These are phyloP conservation scores for Colletotrichum australisinense DNA, from an alignment of 2,329 filamentous ascomycete species.

Conservation along the genomic window DNA sequence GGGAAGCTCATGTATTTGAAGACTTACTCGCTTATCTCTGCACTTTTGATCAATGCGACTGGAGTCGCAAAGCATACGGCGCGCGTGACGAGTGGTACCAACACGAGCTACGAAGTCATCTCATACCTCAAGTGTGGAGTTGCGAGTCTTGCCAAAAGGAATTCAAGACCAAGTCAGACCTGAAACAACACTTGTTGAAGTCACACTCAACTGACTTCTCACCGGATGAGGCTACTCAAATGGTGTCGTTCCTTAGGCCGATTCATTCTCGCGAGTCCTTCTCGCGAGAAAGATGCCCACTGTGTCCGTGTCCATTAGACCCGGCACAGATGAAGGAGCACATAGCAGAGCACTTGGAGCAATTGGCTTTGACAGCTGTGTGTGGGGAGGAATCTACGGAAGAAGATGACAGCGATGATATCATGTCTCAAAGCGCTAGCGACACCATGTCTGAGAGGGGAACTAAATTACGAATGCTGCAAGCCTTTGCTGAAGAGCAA, in stretches of 20 bases:
- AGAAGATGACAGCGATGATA: constrained; percentile 8
- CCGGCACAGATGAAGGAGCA: constrained; percentile 7
- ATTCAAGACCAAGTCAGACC: not conserved
- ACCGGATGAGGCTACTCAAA: not conserved
- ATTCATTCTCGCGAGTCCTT: not conserved
- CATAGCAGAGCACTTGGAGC: constrained; percentile 11
- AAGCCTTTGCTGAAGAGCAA: constrained; percentile 12
- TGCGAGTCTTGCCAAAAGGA: constrained; percentile 14
- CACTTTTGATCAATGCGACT: constrained; percentile 22
- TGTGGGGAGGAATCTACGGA: not conserved
- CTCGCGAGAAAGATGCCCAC: not conserved
- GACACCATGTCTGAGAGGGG: constrained; percentile 15
- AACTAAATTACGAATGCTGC: not conserved
- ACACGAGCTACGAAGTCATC: constrained; percentile 11
- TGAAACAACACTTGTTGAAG: not conserved
- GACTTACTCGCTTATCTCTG: constrained; percentile 24
- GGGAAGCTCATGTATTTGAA: constrained; percentile 20
- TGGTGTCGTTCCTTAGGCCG: not conserved
- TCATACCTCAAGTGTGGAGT: constrained; percentile 1
- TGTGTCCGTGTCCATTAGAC: not conserved
- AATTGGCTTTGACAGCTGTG: not conserved
- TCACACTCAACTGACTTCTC: constrained; percentile 5
- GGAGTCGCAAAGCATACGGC: constrained; percentile 8
- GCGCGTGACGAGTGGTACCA: constrained; percentile 17
- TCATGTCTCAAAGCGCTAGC: constrained; percentile 16